These are phyloP conservation scores for Acaromyces ingoldii DNA, from an alignment of 1,284 basidiomycete genomes.

Conservation along the genomic window DNA sequence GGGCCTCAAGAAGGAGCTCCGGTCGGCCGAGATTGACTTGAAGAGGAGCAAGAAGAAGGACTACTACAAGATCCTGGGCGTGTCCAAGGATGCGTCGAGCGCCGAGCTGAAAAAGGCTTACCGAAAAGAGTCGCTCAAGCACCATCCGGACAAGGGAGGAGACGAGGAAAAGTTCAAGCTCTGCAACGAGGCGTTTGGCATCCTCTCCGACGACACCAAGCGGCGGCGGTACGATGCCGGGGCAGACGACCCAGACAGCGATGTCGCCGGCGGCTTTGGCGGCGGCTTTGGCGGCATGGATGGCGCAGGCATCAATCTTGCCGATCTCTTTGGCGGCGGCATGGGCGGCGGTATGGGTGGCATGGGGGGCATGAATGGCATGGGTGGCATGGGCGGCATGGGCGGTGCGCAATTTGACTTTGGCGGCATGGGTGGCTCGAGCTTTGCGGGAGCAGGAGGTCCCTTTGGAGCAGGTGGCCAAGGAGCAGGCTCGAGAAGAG, in stretches of 20 bases:
- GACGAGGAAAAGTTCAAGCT: conserved; percentile 51
- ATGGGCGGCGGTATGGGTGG: conserved; percentile 26
- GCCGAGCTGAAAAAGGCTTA: conserved; percentile 69
- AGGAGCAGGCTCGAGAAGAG: conserved; percentile 3
- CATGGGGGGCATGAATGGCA: conserved; percentile 26
- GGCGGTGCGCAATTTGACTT: neutral
- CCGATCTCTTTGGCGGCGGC: conserved; percentile 43
- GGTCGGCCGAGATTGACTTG: conserved; percentile 39
- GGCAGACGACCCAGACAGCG: conserved; percentile 42
- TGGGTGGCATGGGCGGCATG: conserved; percentile 19
- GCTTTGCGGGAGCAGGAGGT: conserved; percentile 6
- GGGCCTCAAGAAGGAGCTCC: conserved; percentile 60
- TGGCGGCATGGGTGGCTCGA: neutral
- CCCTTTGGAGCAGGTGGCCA: neutral
- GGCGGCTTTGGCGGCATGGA: conserved; percentile 31
- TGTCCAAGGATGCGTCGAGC: conserved; percentile 69
- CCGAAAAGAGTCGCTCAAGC: conserved; percentile 38
- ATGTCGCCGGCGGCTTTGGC: conserved; percentile 17
- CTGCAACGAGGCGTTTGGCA: conserved; percentile 44
- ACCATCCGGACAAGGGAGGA: conserved; percentile 51
- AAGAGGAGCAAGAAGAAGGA: conserved; percentile 49
- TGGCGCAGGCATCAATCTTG: conserved; percentile 41
- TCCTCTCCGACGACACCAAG: conserved; percentile 44
- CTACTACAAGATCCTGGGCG: conserved; percentile 76
- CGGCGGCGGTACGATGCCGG: conserved; percentile 46